A percentile compares a stretch with the other conserved stretches of the same genome.
These are phyloP conservation scores for Fomitopsis serialis DNA, from an alignment of 768 basidiomycete species.

Conservation along the genomic window DNA sequence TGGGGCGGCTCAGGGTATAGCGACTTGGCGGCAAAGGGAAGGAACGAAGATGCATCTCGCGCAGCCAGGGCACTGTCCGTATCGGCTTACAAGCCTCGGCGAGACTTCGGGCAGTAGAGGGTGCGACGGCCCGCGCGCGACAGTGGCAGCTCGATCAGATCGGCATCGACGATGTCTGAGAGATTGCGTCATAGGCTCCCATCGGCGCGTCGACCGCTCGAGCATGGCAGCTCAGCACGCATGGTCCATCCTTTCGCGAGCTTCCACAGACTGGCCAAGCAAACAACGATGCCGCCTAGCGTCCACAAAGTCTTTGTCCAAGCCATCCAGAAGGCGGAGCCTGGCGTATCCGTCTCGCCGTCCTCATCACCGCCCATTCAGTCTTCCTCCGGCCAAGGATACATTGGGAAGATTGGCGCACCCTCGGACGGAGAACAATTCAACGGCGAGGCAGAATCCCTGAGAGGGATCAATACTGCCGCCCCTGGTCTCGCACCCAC, in stretches of 20 bases:
- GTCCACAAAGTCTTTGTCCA: conserved; percentile 30
- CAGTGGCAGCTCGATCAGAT: conserved; percentile 1
- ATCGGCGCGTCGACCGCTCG: background rate
- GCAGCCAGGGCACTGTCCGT: too few relatives aligned
- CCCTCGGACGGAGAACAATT: conserved; percentile 57
- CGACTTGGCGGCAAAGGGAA: too few relatives aligned
- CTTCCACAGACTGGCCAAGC: background rate
- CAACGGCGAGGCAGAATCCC: conserved; percentile 61
- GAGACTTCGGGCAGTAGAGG: too few relatives aligned
- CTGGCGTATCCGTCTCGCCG: conserved; percentile 41
- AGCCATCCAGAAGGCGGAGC: conserved; percentile 45
- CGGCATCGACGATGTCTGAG: background rate
- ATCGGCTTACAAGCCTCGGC: too few relatives aligned
- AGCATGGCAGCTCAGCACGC: background rate
- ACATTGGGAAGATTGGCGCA: conserved; percentile 60
- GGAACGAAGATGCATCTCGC: too few relatives aligned
- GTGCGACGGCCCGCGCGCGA: too few relatives aligned
- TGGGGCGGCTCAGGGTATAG: too few relatives aligned
- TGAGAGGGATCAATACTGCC: conserved; percentile 55
- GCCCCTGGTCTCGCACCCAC: conserved; percentile 63
- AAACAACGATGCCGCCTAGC: conserved; percentile 3
- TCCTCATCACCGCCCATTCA: conserved; percentile 37
- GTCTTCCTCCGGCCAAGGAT: conserved; percentile 53
- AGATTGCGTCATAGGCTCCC: background rate
- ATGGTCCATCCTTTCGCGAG: background rate